Percentiles rank a stretch among this genome's conserved stretches.
Evolutionary conservation across 192 early-diverging fungal genomes (phyloP).

Genomic region (Pilobolus umbonatus): DNA sequence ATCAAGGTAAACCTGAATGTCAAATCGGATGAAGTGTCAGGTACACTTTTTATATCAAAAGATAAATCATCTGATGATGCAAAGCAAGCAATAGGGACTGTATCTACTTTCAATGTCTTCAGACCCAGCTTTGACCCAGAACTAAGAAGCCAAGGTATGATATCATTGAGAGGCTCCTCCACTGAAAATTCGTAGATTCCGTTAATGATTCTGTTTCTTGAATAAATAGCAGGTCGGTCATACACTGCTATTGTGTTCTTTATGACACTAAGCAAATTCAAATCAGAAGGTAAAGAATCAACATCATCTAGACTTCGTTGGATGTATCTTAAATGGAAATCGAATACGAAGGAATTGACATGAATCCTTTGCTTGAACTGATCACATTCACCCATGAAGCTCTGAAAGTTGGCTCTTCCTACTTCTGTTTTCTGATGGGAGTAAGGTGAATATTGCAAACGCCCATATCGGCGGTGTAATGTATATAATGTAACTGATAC

Average conservation of each 20-base stretch:
- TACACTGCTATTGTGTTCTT: conserved; percentile 42
- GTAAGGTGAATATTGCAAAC: conserved; percentile 35
- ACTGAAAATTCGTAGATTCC: conserved; percentile 33
- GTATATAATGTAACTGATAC: conserved; percentile 56
- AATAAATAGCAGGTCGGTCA: conserved; percentile 39
- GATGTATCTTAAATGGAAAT: conserved; percentile 53
- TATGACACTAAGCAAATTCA: conserved; percentile 47
- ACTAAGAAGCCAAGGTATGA: conserved; percentile 14
- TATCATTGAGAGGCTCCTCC: background rate
- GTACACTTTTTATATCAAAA: conserved; percentile 3
- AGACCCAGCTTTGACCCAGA: conserved; percentile 24
- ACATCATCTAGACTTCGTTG: conserved; percentile 40
- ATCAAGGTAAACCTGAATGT: conserved; percentile 21
- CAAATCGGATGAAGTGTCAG: background rate
- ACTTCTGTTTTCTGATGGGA: conserved; percentile 26
- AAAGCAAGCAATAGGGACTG: conserved; percentile 42
- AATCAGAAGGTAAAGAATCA: conserved; percentile 26
- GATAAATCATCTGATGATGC: conserved; percentile 24
- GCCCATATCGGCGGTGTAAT: conserved; percentile 48
- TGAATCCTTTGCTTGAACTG: conserved; percentile 54
- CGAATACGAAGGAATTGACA: conserved; percentile 59
- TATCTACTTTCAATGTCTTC: conserved; percentile 32
- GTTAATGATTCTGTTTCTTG: conserved; percentile 50
- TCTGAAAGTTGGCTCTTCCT: conserved; percentile 40
- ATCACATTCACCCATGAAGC: conserved; percentile 55